Base-by-base conservation (phyloP, 805 yeast species). In the Candida manassasensis region DNA sequence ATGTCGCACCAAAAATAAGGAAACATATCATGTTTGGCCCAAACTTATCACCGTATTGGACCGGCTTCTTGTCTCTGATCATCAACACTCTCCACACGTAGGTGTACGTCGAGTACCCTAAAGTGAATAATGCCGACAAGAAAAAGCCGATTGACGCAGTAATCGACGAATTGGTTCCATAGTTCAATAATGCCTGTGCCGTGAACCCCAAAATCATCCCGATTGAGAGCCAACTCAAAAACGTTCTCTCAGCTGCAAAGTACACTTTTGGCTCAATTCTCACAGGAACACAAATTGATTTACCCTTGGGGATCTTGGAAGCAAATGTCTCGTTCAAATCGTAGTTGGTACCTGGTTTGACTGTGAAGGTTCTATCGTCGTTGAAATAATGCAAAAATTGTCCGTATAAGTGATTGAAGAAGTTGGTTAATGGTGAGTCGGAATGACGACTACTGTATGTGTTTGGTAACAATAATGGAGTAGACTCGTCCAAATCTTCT, bases 191-290 rank as follows among this genome's bases (percentile, higher is more conserved):
- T 0, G 95, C 75, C 6, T 88, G 84, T 1, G 96, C 94, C 27
- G 95, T 84, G 32, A 90, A 94, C 29, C 93, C 88, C 38, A 93
- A 69, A 28, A 90, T 69, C 69, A 93, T 77, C 6, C 93, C 85
- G 48, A 93, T 86, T 27, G 95, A 89, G 37, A 90, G 65, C 98
- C 98, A 93, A 27, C 94, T 77, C 43, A 93, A 69, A 53, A 81
- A 90, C 0, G 98, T 93, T 64, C 98, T 79, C 61, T 93, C 98
- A 16, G 95, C 87, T 5, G 98, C 98, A 61, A 93, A 93, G 58
- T 93, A 93, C n/a, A 93, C 98, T 65, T 93, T 93, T 39, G 98
- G 98, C 62, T 93, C 98, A 24, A 93, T 89, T 52, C 98, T 77
- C 25, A 93, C 94, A 2, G 97, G 98, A 6, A 93, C 93, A 52